A percentile compares a stretch with the other conserved stretches of the same genome.
These are phyloP conservation scores for Triangularia setosa DNA, from an alignment of 2,329 filamentous ascomycete species.

Conservation along the genomic window DNA sequence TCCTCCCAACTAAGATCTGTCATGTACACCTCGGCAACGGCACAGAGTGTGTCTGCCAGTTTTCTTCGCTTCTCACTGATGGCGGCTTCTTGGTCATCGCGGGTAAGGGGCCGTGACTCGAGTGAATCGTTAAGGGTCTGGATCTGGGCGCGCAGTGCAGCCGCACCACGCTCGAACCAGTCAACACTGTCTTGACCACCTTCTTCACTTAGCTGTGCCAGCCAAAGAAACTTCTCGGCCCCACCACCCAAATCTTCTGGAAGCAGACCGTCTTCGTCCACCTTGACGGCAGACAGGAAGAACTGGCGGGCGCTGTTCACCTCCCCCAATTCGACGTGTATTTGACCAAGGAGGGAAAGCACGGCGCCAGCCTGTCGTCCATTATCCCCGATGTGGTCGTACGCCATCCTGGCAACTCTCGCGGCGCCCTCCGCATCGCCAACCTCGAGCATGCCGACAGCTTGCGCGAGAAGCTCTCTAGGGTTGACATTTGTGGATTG, in stretches of 20 bases:
- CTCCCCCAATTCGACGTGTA: constrained; percentile 78
- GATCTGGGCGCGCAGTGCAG: constrained; percentile 68
- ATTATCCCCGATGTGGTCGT: constrained; percentile 40
- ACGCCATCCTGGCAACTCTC: constrained; percentile 38
- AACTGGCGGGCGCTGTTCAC: constrained; percentile 67
- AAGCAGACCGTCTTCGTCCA: constrained; percentile 71
- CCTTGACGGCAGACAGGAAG: constrained; percentile 67
- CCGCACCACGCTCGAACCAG: constrained; percentile 69
- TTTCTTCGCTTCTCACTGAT: constrained; percentile 67
- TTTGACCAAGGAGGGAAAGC: constrained; percentile 74
- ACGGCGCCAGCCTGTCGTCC: constrained; percentile 57
- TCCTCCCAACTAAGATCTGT: constrained; percentile 92
- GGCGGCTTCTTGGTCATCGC: constrained; percentile 23
- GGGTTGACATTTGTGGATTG: constrained; percentile 22
- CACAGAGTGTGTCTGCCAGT: constrained; percentile 87
- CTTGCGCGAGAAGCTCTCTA: constrained; percentile 31
- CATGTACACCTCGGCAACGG: constrained; percentile 97
- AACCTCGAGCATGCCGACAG: constrained; percentile 33
- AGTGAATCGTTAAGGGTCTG: constrained; percentile 52
- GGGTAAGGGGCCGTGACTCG: constrained; percentile 32
- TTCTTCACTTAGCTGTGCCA: constrained; percentile 81
- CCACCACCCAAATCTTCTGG: constrained; percentile 73
- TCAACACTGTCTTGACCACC: constrained; percentile 61
- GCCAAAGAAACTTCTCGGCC: constrained; percentile 89
- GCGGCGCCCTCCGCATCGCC: constrained; percentile 32